These are phyloP conservation scores for Fusarium sp. DNA, from an alignment of 2,329 filamentous ascomycete species.

Conservation along the genomic window DNA sequence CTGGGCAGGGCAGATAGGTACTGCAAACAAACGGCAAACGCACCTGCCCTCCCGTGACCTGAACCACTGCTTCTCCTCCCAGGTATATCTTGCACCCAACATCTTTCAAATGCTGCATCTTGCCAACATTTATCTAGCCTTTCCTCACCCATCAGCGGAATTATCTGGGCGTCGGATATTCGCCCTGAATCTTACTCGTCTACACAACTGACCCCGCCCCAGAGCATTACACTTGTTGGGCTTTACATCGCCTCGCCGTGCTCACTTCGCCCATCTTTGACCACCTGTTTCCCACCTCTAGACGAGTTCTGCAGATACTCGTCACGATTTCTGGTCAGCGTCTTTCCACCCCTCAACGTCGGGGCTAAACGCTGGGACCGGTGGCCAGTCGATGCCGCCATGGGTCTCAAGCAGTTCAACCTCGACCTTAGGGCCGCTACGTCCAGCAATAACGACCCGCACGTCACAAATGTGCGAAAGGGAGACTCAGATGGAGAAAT, in stretches of 20 bases:
- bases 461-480: conserved; percentile 66
- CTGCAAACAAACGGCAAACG: background rate
- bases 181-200: background rate
- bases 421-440: conserved; percentile 62
- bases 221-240: background rate
- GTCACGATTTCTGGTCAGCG: background rate
- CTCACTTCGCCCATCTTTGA: background rate
- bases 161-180: background rate
- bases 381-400: conserved; percentile 47
- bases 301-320: background rate
- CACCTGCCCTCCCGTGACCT: background rate
- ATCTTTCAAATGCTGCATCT: background rate
- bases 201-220: background rate
- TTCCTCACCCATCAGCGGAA: background rate
- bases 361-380: background rate
- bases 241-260: background rate
- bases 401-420: conserved; percentile 76
- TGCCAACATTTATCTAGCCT: background rate
- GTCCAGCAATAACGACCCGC: conserved; percentile 52
- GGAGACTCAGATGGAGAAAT: conserved; percentile 81
- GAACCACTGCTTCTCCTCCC: background rate
- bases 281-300: background rate
- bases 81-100: background rate
- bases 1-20: background rate
- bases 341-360: background rate